These are phyloP conservation scores for Drechmeria coniospora DNA, from an alignment of 2,329 filamentous ascomycete genomes.

Conservation along the genomic window DNA sequence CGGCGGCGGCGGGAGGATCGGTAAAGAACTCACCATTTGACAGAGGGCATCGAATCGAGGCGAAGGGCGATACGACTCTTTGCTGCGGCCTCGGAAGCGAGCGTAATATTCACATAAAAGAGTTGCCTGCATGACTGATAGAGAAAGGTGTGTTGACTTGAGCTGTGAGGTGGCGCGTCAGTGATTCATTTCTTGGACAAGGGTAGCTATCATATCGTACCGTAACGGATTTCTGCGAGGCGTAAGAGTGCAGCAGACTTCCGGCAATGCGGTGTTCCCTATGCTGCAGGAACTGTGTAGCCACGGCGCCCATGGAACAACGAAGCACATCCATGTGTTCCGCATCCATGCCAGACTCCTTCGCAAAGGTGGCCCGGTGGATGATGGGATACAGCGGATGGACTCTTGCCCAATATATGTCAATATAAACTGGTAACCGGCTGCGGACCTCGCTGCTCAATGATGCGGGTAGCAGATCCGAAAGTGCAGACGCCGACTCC, in stretches of 20 bases:
- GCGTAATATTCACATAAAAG: constrained; percentile 39
- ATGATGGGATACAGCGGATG: constrained; percentile 33
- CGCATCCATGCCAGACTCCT: constrained; percentile 11
- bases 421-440: constrained; percentile 33
- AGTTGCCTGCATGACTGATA: constrained; percentile 37
- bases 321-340: constrained; percentile 27
- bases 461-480: constrained; percentile 15
- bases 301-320: constrained; percentile 42
- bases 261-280: constrained; percentile 35
- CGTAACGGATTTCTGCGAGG: constrained; percentile 31
- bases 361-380: constrained; percentile 30
- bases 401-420: constrained; percentile 37
- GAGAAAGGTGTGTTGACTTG: constrained; percentile 22
- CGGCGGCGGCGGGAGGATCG: constrained; percentile 4
- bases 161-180: constrained; percentile 16
- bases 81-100: constrained; percentile 35
- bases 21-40: constrained; percentile 32
- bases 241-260: constrained; percentile 33
- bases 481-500: constrained; percentile 21
- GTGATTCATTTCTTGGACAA: not conserved
- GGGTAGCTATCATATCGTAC: constrained; percentile 21
- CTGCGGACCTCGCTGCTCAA: constrained; percentile 24
- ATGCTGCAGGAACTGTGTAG: constrained; percentile 32
- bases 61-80: constrained; percentile 30
- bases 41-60: constrained; percentile 33